Percentiles rank a stretch among this genome's conserved stretches.
Evolutionary conservation across 2,329 filamentous ascomycete species (phyloP).

Genomic region (Claviceps pazoutovae): DNA sequence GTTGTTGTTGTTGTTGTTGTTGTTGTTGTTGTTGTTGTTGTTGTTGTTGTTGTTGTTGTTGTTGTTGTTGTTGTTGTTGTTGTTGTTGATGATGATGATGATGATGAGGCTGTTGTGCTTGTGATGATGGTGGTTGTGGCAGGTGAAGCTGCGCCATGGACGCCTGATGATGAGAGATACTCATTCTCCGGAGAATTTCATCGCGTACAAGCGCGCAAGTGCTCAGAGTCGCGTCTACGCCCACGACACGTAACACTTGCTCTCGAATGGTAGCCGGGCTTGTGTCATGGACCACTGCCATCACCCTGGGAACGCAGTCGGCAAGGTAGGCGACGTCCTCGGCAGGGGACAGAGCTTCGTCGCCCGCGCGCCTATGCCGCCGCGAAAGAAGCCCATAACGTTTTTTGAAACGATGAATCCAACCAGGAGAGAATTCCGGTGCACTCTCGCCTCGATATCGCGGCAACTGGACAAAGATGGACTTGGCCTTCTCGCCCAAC

Average conservation of each 20-base stretch:
- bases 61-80: neutral
- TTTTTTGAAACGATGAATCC: slow-evolving; percentile 53
- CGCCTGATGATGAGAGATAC: slow-evolving; percentile 11
- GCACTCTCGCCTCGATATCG: slow-evolving; percentile 46
- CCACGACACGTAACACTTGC: slow-evolving; percentile 38
- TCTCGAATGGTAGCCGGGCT: slow-evolving; percentile 47
- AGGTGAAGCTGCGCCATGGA: slow-evolving; percentile 9
- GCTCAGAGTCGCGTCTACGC: slow-evolving; percentile 38
- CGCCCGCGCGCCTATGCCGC: slow-evolving; percentile 39
- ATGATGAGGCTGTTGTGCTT: slow-evolving; percentile 5
- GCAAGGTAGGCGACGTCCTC: slow-evolving; percentile 46
- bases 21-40: no score
- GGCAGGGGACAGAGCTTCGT: slow-evolving; percentile 31
- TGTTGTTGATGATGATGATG: slow-evolving; percentile 12
- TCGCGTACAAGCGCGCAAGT: slow-evolving; percentile 44
- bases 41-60: no score
- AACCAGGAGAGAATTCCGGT: slow-evolving; percentile 48
- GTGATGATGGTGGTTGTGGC: neutral
- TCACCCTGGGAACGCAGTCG: slow-evolving; percentile 45
- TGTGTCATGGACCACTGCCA: slow-evolving; percentile 43
- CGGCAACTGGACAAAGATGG: slow-evolving; percentile 42
- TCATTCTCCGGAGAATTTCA: slow-evolving; percentile 34
- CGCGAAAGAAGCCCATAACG: slow-evolving; percentile 44
- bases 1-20: no score
- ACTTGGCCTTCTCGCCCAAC: slow-evolving; percentile 46